These are phyloP conservation scores for Apiotrichum gamsii DNA, from an alignment of 1,284 basidiomycete species.

Conservation along the genomic window DNA sequence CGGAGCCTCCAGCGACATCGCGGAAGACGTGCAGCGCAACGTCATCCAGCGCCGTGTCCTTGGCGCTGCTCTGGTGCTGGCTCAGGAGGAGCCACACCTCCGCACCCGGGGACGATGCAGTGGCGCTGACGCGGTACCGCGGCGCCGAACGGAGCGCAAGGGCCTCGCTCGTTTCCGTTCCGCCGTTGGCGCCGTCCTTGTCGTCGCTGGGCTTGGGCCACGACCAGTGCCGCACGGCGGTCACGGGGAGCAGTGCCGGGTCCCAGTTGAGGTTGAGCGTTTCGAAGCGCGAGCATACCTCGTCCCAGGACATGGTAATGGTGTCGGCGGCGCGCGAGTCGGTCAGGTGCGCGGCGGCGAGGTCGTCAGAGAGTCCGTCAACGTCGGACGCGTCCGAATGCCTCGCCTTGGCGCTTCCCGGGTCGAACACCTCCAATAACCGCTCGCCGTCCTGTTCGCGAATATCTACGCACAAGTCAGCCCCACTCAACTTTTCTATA, in stretches of 20 bases:
- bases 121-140: constrained; percentile 23
- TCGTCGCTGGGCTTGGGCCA: constrained; percentile 49
- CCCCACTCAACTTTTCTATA: not conserved
- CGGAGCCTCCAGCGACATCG: constrained; percentile 17
- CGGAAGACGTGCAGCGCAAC: constrained; percentile 61
- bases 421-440: constrained; percentile 36
- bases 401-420: constrained; percentile 18
- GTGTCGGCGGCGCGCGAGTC: not conserved
- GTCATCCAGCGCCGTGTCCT: constrained; percentile 57
- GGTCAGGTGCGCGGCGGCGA: constrained; percentile 32
- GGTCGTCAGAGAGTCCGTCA: constrained; percentile 53
- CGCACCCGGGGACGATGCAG: constrained; percentile 6
- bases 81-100: constrained; percentile 74
- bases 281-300: constrained; percentile 67
- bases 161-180: not conserved
- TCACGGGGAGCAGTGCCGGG: constrained; percentile 57
- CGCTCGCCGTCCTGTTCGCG: constrained; percentile 17
- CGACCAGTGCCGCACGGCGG: constrained; percentile 62
- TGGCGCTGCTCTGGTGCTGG: constrained; percentile 60
- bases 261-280: constrained; percentile 86
- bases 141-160: constrained; percentile 13
- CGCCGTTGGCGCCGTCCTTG: no score
- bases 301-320: constrained; percentile 58
- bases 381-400: constrained; percentile 51
- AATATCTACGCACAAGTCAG: constrained; percentile 48